A percentile compares a stretch with the other conserved stretches of the same genome.
Evolutionary conservation across 169 alveolate species (phyloP).

Genomic region (Cyclospora cayetanensis): DNA sequence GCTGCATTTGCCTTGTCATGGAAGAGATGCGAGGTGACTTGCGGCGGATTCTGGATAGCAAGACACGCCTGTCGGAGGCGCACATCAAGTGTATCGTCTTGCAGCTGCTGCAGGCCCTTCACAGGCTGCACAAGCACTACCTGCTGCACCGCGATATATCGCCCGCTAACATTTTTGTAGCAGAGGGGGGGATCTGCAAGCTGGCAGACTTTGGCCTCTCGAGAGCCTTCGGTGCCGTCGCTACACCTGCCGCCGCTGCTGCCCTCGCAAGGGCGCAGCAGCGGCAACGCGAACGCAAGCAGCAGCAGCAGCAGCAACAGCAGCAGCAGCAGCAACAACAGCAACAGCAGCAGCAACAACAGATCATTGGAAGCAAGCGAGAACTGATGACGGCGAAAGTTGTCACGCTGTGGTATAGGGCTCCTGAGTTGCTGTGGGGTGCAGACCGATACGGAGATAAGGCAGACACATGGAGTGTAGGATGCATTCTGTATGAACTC

Average conservation of each 20-base stretch:
- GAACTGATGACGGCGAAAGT: constrained; percentile 88
- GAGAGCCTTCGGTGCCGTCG: constrained; percentile 76
- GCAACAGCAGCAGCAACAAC: not conserved
- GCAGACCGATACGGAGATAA: constrained; percentile 90
- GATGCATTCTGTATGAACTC: constrained; percentile 76
- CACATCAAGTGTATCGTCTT: constrained; percentile 81
- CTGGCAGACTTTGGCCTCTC: constrained; percentile 93
- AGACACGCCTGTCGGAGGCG: constrained; percentile 81
- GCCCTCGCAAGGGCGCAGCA: constrained; percentile 1
- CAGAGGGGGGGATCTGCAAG: constrained; percentile 73
- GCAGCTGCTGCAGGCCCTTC: constrained; percentile 73
- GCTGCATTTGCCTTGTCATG: constrained; percentile 81
- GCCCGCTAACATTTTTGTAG: constrained; percentile 84
- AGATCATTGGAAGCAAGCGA: constrained; percentile 65
- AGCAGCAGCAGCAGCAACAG: not conserved
- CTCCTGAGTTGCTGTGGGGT: constrained; percentile 95
- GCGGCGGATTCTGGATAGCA: constrained; percentile 83
- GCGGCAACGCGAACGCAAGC: not conserved
- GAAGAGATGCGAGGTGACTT: constrained; percentile 91
- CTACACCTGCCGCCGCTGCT: not conserved
- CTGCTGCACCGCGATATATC: constrained; percentile 78
- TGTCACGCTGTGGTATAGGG: constrained; percentile 95
- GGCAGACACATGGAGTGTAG: constrained; percentile 95
- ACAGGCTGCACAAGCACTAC: constrained; percentile 72
- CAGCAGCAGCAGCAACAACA: constrained; percentile 11